Conservation (phyloP, 1,139 yeast genomes). For the Geotrichum restrictum region DNA sequence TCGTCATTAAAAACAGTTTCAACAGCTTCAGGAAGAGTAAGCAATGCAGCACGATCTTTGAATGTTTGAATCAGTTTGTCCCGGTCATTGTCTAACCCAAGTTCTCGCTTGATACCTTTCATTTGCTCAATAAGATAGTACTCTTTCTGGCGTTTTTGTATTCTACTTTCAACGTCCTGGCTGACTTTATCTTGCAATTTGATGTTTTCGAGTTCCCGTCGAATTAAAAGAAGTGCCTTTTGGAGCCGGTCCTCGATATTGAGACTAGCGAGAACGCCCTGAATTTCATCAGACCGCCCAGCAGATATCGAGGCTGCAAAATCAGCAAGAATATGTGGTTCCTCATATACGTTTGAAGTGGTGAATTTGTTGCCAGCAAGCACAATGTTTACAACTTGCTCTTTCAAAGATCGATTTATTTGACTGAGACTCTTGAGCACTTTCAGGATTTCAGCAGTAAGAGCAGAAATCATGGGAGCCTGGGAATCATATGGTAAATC, state of each 20-base stretch:
- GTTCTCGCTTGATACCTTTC: conserved; percentile 77
- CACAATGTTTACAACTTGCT: conserved; percentile 57
- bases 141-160: conserved; percentile 65
- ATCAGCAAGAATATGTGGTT: conserved; percentile 70
- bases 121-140: conserved; percentile 62
- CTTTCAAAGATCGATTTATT: conserved; percentile 57
- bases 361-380: conserved; percentile 22
- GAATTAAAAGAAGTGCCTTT: conserved; percentile 69
- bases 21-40: conserved; percentile 64
- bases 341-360: conserved; percentile 64
- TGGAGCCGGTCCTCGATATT: conserved; percentile 72
- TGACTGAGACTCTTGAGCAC: conserved; percentile 60
- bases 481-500: conserved; percentile 74
- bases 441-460: conserved; percentile 63
- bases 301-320: conserved; percentile 75
- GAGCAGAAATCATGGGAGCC: conserved; percentile 70
- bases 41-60: conserved; percentile 67
- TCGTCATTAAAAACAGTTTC: conserved; percentile 84
- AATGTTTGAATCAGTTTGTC: conserved; percentile 74
- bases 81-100: conserved; percentile 85
- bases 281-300: conserved; percentile 60
- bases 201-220: conserved; percentile 72
- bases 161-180: conserved; percentile 61
- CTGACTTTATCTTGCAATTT: conserved; percentile 63
- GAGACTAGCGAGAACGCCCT: conserved; percentile 65